Conservation (phyloP, 768 basidiomycete genomes). For the Kwoniella botswanensis region DNA sequence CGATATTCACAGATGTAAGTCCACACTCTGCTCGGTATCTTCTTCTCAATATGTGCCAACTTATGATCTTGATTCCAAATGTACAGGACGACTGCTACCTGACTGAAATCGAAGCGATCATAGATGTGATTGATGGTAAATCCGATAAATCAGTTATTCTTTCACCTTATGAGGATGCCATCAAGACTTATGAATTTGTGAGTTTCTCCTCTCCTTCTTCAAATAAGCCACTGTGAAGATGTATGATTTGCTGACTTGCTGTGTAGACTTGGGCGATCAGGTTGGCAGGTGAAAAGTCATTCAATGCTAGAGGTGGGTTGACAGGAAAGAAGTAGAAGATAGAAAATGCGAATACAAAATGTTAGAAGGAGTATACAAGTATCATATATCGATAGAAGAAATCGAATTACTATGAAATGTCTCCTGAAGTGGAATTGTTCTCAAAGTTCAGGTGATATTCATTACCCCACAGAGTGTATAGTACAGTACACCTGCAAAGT, state of each 20-base stretch:
- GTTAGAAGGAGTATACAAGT: too few relatives aligned
- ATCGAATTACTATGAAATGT: too few relatives aligned
- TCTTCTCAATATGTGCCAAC: not conserved
- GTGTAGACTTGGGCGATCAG: constrained; percentile 38
- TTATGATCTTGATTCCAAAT: not conserved
- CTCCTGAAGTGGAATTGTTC: too few relatives aligned
- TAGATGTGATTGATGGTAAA: constrained; percentile 41
- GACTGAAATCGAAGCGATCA: constrained; percentile 31
- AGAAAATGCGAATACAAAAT: too few relatives aligned
- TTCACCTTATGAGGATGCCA: constrained; percentile 36
- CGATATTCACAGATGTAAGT: constrained; percentile 37
- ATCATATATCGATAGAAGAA: too few relatives aligned
- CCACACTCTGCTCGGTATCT: not conserved
- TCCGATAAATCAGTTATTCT: constrained; percentile 25
- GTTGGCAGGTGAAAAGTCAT: constrained; percentile 28
- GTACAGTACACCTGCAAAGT: too few relatives aligned
- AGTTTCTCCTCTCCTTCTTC: constrained; percentile 10
- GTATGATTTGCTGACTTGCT: not conserved
- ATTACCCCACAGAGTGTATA: too few relatives aligned
- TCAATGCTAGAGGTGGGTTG: constrained; percentile 3
- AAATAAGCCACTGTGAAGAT: not conserved
- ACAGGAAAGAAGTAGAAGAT: not conserved
- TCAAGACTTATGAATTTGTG: constrained; percentile 42
- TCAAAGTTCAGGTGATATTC: too few relatives aligned
- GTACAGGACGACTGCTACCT: constrained; percentile 39